phyloP scores from a whole-genome alignment of 2,329 filamentous ascomycete genomes.

The Epichloe sp. region DNA sequence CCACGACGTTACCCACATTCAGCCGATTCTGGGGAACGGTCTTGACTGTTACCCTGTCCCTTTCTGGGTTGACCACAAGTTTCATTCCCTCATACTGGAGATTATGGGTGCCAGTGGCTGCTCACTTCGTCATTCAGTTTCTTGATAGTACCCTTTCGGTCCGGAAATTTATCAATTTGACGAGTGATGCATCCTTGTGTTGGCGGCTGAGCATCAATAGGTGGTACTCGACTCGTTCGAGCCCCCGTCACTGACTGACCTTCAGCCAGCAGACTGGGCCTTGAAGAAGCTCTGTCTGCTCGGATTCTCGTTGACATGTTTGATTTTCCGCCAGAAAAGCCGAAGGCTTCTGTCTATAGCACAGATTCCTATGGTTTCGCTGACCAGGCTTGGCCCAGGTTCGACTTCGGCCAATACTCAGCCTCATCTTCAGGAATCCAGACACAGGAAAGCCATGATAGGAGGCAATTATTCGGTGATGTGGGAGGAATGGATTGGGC shows the following conservation, averaged over 20 bases:
- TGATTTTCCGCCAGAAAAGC: conserved; percentile 20
- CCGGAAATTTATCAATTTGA: conserved; percentile 18
- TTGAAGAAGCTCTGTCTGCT: conserved; percentile 16
- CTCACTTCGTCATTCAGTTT: conserved; percentile 18
- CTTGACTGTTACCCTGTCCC: conserved; percentile 9
- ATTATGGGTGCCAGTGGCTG: conserved; percentile 25
- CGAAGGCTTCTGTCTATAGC: conserved; percentile 18
- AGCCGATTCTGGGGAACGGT: conserved; percentile 11
- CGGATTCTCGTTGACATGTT: conserved; percentile 25
- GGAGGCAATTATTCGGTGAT: conserved; percentile 14
- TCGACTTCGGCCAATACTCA: conserved; percentile 15
- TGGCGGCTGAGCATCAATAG: conserved; percentile 21
- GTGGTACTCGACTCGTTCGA: conserved; percentile 26
- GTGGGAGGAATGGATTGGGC: conserved; percentile 26
- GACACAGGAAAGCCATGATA: conserved; percentile 14
- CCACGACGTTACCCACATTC: conserved; percentile 10
- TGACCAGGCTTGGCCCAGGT: conserved; percentile 20
- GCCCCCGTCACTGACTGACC: conserved; percentile 23
- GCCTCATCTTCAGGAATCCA: conserved; percentile 11
- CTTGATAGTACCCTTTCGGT: conserved; percentile 19
- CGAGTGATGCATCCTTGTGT: conserved; percentile 24
- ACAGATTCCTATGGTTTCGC: conserved; percentile 18
- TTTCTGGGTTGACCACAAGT: conserved; percentile 5
- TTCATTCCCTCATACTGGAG: conserved; percentile 17
- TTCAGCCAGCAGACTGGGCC: conserved; percentile 21